Percentiles rank a stretch among this genome's conserved stretches.
These are phyloP conservation scores for Dactylellina parvicollis DNA, from an alignment of 2,329 filamentous ascomycete species.

Conservation along the genomic window DNA sequence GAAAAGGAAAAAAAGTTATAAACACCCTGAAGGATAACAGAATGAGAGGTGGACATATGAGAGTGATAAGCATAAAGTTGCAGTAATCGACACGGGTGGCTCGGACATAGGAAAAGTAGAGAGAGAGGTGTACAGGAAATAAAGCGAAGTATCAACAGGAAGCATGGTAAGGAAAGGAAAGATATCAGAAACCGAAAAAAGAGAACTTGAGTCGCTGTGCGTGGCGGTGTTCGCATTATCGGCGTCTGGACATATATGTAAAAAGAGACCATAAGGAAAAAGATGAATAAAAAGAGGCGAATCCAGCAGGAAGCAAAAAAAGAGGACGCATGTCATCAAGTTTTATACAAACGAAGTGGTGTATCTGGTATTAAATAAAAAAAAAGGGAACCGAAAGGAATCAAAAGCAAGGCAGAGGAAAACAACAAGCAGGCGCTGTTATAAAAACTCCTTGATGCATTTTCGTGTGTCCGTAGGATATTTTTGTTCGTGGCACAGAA, in stretches of 20 bases:
- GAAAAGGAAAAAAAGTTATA: conserved; percentile 51
- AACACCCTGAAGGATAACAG: conserved; percentile 48
- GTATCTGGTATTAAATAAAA: conserved; percentile 53
- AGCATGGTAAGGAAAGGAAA: conserved; percentile 11
- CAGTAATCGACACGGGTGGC: background rate
- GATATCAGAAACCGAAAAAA: conserved; percentile 31
- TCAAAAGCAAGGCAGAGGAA: conserved; percentile 35
- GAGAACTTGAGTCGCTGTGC: conserved; percentile 44
- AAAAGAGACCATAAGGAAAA: conserved; percentile 3
- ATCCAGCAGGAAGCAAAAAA: conserved; percentile 11
- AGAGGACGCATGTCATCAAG: conserved; percentile 26
- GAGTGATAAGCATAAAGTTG: background rate
- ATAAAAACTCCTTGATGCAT: conserved; percentile 55
- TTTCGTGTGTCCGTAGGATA: conserved; percentile 47
- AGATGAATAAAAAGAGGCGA: background rate
- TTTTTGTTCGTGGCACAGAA: conserved; percentile 51
- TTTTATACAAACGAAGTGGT: conserved; percentile 55
- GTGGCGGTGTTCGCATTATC: conserved; percentile 48
- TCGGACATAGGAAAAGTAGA: conserved; percentile 26
- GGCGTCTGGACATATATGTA: conserved; percentile 53
- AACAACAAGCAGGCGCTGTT: conserved; percentile 40
- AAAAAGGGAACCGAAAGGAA: conserved; percentile 37
- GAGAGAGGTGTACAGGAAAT: conserved; percentile 47
- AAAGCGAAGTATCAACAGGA: conserved; percentile 45
- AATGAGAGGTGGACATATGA: conserved; percentile 20